Percentiles rank a stretch among this genome's conserved stretches.
Conservation (phyloP, 768 basidiomycete genomes). For the Mrakia blollopis region DNA sequence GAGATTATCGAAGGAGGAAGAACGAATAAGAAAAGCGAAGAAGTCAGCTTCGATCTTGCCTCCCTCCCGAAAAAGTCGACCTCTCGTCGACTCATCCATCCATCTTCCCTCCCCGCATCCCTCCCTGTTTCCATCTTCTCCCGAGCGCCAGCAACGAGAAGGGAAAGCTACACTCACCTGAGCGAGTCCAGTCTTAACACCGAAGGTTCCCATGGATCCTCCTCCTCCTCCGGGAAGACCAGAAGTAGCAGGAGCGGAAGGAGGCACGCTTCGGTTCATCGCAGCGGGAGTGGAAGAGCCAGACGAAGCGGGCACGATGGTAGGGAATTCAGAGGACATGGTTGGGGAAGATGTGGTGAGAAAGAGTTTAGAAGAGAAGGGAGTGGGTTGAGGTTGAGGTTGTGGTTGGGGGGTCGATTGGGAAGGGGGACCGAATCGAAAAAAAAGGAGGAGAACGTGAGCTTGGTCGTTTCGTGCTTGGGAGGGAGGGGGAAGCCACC, state of each 20-base stretch:
- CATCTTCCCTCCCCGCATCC: not conserved
- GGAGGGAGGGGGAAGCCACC: too few species aligned
- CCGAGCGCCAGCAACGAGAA: not conserved
- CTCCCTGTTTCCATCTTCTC: not conserved
- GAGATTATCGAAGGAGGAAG: not conserved
- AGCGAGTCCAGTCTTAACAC: conserved; percentile 84
- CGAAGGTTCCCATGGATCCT: conserved; percentile 40
- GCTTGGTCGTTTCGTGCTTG: too few species aligned
- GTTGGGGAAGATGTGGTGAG: not conserved
- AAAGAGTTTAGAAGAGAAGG: not conserved
- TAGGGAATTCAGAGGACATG: conserved; percentile 30
- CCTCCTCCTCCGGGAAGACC: conserved; percentile 7
- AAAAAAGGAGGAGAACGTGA: too few species aligned
- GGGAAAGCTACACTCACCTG: conserved; percentile 56
- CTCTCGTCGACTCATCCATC: conserved; percentile 57
- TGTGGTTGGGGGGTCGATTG: not conserved
- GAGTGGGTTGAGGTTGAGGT: not conserved
- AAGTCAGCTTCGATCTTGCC: conserved; percentile 16
- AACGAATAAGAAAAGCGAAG: not conserved
- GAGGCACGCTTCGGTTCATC: not conserved
- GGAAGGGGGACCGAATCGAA: too few species aligned
- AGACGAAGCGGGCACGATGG: conserved; percentile 23
- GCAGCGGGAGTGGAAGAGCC: conserved; percentile 9
- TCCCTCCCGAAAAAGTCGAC: conserved; percentile 42
- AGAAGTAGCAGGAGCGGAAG: not conserved